phyloP scores from a whole-genome alignment of 192 early-diverging fungal species.

The Backusella westeae region DNA sequence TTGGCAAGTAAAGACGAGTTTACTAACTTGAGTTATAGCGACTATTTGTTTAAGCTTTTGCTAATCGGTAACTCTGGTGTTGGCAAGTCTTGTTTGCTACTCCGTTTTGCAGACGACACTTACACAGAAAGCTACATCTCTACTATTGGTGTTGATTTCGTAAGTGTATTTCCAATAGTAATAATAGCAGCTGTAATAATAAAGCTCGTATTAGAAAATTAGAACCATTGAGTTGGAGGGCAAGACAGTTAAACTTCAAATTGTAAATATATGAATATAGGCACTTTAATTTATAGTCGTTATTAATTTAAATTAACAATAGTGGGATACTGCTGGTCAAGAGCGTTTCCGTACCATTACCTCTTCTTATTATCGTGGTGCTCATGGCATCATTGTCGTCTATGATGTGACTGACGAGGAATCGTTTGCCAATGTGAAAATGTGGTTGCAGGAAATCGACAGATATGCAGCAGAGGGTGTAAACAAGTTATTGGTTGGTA shows the following conservation, averaged over 20 bases:
- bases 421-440: constrained; percentile 91
- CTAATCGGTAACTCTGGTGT: constrained; percentile 96
- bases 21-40: constrained; percentile 49
- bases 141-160: constrained; percentile 97
- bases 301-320: neutral
- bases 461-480: constrained; percentile 93
- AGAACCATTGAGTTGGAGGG: constrained; percentile 96
- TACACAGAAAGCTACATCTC: constrained; percentile 97
- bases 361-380: constrained; percentile 93
- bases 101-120: constrained; percentile 96
- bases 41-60: constrained; percentile 96
- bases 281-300: neutral
- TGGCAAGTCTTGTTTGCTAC: constrained; percentile 94
- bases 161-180: constrained; percentile 40
- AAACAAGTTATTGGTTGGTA: constrained; percentile 94
- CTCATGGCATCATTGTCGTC: constrained; percentile 96
- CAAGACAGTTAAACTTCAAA: constrained; percentile 95
- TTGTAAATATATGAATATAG: constrained; percentile 51
- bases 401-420: constrained; percentile 95
- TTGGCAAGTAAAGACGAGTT: neutral
- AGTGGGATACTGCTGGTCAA: constrained; percentile 97
- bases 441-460: constrained; percentile 97
- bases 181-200: neutral
- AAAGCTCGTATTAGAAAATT: constrained; percentile 72
- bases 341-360: constrained; percentile 98